Conservation (phyloP, 257 asterid genomes). For the Solanum paucissectum region DNA sequence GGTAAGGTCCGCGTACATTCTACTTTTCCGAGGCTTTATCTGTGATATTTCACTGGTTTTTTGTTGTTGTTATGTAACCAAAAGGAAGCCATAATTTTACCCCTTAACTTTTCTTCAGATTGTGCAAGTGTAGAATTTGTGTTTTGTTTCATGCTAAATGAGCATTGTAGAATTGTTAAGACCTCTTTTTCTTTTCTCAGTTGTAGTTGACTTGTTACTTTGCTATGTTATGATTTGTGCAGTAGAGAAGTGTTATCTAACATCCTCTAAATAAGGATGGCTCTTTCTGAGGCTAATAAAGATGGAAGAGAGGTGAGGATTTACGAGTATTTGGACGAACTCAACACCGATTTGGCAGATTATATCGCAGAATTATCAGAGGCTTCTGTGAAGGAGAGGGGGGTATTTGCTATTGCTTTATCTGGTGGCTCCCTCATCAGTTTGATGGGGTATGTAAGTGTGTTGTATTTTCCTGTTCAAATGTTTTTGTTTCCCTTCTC, state of each 20-base stretch:
- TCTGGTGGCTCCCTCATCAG: conserved; percentile 88
- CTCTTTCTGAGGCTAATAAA: conserved; percentile 32
- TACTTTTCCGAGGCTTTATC: background rate
- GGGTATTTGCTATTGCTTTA: conserved; percentile 69
- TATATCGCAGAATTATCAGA: conserved; percentile 82
- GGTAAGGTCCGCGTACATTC: background rate
- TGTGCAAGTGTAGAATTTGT: background rate
- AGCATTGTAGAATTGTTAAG: conserved; percentile 4
- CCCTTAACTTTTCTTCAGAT: background rate
- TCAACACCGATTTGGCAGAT: conserved; percentile 74
- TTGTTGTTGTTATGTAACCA: background rate
- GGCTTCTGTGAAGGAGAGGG: conserved; percentile 79
- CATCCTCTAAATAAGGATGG: conserved; percentile 46
- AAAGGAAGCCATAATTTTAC: background rate
- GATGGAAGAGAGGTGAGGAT: conserved; percentile 62
- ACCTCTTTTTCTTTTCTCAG: conserved; percentile 3
- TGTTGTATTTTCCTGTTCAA: background rate
- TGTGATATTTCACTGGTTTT: background rate
- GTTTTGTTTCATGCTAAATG: conserved; percentile 1
- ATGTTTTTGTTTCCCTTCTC: background rate
- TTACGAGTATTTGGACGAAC: conserved; percentile 52
- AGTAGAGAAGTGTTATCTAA: conserved; percentile 10
- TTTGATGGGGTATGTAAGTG: conserved; percentile 52
- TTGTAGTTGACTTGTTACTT: background rate
- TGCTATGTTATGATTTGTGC: conserved; percentile 3